Conservation (phyloP, 1,139 yeast species). For the Candida smagusa region DNA sequence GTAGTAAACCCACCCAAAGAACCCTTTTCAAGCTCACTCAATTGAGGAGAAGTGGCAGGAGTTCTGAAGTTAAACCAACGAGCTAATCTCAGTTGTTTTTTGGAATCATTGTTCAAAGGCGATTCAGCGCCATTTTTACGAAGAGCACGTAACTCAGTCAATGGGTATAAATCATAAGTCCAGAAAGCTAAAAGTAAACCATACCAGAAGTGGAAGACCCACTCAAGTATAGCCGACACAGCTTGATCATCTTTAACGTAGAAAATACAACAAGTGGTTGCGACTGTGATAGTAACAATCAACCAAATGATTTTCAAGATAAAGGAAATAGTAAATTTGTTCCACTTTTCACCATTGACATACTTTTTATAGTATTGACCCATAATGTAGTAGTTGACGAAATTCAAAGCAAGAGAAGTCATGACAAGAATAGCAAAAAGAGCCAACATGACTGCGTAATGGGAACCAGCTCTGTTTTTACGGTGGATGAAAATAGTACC, state of each 20-base stretch:
- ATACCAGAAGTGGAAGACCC: conserved; percentile 38
- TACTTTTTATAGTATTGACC: conserved; percentile 30
- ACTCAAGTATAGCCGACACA: conserved; percentile 29
- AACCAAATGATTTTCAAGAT: conserved; percentile 31
- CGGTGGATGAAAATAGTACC: conserved; percentile 21
- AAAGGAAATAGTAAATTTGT: conserved; percentile 31
- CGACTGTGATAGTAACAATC: conserved; percentile 24
- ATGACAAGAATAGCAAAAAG: conserved; percentile 24
- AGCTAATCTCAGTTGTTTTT: not conserved
- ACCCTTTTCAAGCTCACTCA: conserved; percentile 6
- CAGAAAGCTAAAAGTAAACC: conserved; percentile 34
- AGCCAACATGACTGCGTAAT: conserved; percentile 25
- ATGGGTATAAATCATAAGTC: conserved; percentile 36
- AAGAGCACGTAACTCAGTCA: conserved; percentile 22
- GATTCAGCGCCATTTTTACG: conserved; percentile 10
- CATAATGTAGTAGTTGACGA: conserved; percentile 30
- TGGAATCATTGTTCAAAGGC: conserved; percentile 5
- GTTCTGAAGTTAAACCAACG: not conserved
- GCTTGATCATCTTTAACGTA: conserved; percentile 18
- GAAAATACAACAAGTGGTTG: conserved; percentile 25
- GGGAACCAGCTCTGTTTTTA: conserved; percentile 17
- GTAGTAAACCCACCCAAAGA: conserved; percentile 7
- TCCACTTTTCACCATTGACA: conserved; percentile 32
- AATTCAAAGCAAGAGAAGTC: conserved; percentile 21
- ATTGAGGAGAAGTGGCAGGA: conserved; percentile 4